Base-by-base conservation (phyloP, 106 monocot genomes). In the Acorus calamus region DNA sequence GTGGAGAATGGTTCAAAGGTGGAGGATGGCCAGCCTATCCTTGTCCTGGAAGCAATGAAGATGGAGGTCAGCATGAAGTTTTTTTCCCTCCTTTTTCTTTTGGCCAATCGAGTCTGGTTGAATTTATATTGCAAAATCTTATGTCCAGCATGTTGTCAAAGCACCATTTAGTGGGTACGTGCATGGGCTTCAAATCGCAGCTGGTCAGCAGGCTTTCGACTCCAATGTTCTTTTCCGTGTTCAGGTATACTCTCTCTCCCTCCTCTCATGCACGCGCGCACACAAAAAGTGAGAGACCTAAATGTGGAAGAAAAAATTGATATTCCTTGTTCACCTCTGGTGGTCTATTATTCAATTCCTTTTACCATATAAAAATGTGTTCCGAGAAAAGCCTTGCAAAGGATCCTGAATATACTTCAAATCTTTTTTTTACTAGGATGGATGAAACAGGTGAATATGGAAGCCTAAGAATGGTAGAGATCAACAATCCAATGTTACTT, bases 1-100 rank as follows among this genome's bases (percentile, higher is more conserved):
- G 59, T 83, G 47, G 81, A 88, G 45, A 79, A 98, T 74, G 91
- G 85, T 53, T 74, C 88, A 53, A 51, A 14, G 42, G 91, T 98
- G 66, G 83, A 86, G 69, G 83, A 77, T 55, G 92, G 88, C 14
- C 87, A 92, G 62, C 83, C 98, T 57, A 10, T 98, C 66, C 65
- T 98, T 67, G 85, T 98, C 45, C 74, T 98, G 53, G 98, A 98
- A 74, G 92, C 98, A 47, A 98, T 98, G 98, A 98, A 98, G 54
- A 98, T 98, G 98, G 98, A 98, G 98, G 98, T 98, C 50, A 41
- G 49, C 57, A 62, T 8, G 7, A 47, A 13, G 14, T 5, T 47
- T 55, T 50, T 64, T 49, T 50, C 60, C 41, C 59, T 14, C 71
- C 56, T 11, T 60, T 41, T 60, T 46, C 44, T 54, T 62, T 49